These are phyloP conservation scores for Paraphaeosphaeria sporulosa DNA, from an alignment of 2,329 filamentous ascomycete species.

Conservation along the genomic window DNA sequence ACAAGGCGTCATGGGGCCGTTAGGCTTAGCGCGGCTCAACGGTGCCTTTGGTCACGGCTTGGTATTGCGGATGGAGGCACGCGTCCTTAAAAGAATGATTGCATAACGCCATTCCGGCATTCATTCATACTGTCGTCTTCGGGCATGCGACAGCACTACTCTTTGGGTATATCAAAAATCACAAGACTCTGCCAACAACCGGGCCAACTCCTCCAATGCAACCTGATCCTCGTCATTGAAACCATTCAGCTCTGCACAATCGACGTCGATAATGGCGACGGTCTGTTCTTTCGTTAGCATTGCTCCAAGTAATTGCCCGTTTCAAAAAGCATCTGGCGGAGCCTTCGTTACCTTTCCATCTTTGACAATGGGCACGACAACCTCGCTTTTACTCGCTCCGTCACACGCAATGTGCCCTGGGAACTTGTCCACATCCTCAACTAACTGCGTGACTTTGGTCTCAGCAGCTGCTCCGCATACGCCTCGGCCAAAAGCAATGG, in stretches of 20 bases:
- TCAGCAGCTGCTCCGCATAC: slow-evolving; percentile 78
- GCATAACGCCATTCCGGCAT: neutral
- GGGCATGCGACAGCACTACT: neutral
- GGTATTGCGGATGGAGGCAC: neutral
- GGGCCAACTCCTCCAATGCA: slow-evolving; percentile 69
- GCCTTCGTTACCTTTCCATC: slow-evolving; percentile 52
- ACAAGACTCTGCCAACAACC: slow-evolving; percentile 41
- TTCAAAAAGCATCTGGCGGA: slow-evolving; percentile 9
- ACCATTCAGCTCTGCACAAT: slow-evolving; percentile 72
- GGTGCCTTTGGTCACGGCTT: neutral
- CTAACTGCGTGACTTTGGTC: slow-evolving; percentile 67
- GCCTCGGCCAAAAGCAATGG: slow-evolving; percentile 74
- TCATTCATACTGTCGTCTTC: neutral
- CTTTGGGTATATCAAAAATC: slow-evolving; percentile 33
- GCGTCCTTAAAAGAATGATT: no score
- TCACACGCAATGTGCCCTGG: slow-evolving; percentile 86
- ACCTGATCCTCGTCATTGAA: slow-evolving; percentile 73
- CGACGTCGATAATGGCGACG: slow-evolving; percentile 80
- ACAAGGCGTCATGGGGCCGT: neutral
- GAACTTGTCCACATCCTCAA: slow-evolving; percentile 74
- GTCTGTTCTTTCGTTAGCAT: slow-evolving; percentile 49
- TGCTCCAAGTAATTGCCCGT: slow-evolving; percentile 26
- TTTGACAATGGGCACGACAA: slow-evolving; percentile 76
- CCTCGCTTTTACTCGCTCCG: slow-evolving; percentile 76
- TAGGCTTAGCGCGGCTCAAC: no score